A percentile compares a stretch with the other conserved stretches of the same genome.
These are phyloP conservation scores for Trapa incisa DNA, from an alignment of 345 rosid genomes.

Conservation along the genomic window DNA sequence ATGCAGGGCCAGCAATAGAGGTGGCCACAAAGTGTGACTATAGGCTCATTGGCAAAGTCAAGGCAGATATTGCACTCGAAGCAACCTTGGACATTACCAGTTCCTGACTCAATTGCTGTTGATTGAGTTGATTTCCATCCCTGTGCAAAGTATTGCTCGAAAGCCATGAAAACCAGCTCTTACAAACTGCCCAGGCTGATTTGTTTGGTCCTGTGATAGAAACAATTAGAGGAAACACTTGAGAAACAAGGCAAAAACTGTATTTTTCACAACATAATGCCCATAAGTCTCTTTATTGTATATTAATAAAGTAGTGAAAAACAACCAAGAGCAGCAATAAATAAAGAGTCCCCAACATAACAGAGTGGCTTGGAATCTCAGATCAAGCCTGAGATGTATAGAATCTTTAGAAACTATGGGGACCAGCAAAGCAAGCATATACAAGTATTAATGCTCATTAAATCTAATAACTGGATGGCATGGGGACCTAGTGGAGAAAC, in stretches of 20 bases:
- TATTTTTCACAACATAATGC: background rate
- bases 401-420: background rate
- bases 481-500: background rate
- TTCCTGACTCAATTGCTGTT: constrained; percentile 5
- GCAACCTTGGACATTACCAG: constrained; percentile 5
- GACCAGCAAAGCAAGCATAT: background rate
- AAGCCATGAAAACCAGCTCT: constrained; percentile 8
- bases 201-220: background rate
- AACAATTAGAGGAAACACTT: constrained; percentile 2
- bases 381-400: constrained; percentile 1
- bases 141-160: constrained; percentile 13
- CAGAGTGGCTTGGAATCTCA: background rate
- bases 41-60: constrained; percentile 14
- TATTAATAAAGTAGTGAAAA: background rate
- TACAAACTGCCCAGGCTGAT: background rate
- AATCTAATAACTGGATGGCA: too few species aligned
- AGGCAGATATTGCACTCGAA: constrained; percentile 21
- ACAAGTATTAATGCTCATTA: background rate
- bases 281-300: background rate
- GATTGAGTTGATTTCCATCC: constrained; percentile 13
- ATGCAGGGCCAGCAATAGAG: constrained; percentile 22
- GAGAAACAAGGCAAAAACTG: background rate
- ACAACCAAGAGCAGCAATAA: constrained; percentile 1
- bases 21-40: constrained; percentile 20
- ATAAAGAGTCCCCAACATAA: constrained; percentile 4